Percentiles rank a stretch among this genome's conserved stretches.
Evolutionary conservation across 192 early-diverging fungal species (phyloP).

Genomic region (Rhizoclosmatium globosum): DNA sequence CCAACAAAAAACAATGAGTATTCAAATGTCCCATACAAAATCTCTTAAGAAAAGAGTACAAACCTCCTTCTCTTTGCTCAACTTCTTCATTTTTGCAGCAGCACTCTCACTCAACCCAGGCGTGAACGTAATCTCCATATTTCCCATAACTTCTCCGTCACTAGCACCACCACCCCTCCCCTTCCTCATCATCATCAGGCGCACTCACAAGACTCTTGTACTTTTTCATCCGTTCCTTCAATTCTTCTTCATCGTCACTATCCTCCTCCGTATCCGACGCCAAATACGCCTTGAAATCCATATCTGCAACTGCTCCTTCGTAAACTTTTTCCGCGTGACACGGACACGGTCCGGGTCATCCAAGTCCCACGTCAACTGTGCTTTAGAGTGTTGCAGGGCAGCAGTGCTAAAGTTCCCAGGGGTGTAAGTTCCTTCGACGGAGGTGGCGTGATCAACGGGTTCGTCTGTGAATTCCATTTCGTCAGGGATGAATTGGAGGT

Average conservation of each 20-base stretch:
- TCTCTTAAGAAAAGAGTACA: background rate
- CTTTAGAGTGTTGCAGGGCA: conserved; percentile 90
- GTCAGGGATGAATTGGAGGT: conserved; percentile 92
- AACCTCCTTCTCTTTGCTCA: conserved; percentile 57
- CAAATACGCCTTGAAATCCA: conserved; percentile 92
- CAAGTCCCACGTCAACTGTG: conserved; percentile 95
- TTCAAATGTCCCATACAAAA: no score
- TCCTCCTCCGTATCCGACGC: conserved; percentile 76
- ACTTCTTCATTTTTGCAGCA: conserved; percentile 60
- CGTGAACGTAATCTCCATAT: conserved; percentile 96
- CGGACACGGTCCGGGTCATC: conserved; percentile 87
- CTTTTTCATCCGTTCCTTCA: conserved; percentile 37
- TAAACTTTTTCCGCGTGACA: conserved; percentile 83
- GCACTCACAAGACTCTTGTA: conserved; percentile 49
- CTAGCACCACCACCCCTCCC: no score
- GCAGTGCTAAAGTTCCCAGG: conserved; percentile 66
- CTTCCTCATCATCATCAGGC: conserved; percentile 42
- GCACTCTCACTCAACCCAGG: conserved; percentile 86
- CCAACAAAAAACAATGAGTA: no score
- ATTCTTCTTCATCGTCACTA: conserved; percentile 59
- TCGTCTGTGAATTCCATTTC: conserved; percentile 88
- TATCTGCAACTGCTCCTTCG: conserved; percentile 85
- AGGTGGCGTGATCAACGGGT: conserved; percentile 71
- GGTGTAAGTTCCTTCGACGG: conserved; percentile 23
- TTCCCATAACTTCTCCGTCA: conserved; percentile 74